Percentiles rank a stretch among this genome's conserved stretches.
These are phyloP conservation scores for Sporothrix pallida DNA, from an alignment of 2,329 filamentous ascomycete species.

Conservation along the genomic window DNA sequence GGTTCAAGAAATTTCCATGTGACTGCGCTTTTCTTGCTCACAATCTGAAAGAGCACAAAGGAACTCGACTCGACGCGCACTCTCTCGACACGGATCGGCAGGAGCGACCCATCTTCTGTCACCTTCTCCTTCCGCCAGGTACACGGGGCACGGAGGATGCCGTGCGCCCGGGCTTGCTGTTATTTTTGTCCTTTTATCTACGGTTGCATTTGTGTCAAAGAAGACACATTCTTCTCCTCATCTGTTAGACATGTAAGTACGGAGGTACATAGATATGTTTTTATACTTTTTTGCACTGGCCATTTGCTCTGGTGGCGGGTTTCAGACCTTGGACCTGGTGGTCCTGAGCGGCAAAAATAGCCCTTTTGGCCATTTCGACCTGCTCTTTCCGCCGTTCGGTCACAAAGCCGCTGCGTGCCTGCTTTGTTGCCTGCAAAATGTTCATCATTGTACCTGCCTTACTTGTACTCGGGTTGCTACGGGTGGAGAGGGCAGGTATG, in stretches of 20 bases:
- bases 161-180: not conserved
- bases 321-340: not conserved
- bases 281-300: not conserved
- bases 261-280: not conserved
- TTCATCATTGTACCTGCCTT: not conserved
- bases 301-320: slow-evolving; percentile 9
- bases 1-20: slow-evolving; percentile 29
- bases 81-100: not conserved
- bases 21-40: slow-evolving; percentile 18
- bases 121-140: slow-evolving; percentile 15
- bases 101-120: not conserved
- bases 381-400: slow-evolving; percentile 10
- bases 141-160: slow-evolving; percentile 6
- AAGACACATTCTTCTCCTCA: no score
- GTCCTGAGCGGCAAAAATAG: not conserved
- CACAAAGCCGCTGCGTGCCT: not conserved
- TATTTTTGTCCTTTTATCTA: not conserved
- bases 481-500: not conserved
- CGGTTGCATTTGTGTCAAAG: not conserved
- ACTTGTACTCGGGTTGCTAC: not conserved
- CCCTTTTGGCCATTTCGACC: not conserved
- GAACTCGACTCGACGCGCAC: not conserved
- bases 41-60: not conserved
- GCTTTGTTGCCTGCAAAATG: not conserved
- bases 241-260: not conserved